phyloP scores from a whole-genome alignment of 768 basidiomycete species.

The Leccinum broughii region DNA sequence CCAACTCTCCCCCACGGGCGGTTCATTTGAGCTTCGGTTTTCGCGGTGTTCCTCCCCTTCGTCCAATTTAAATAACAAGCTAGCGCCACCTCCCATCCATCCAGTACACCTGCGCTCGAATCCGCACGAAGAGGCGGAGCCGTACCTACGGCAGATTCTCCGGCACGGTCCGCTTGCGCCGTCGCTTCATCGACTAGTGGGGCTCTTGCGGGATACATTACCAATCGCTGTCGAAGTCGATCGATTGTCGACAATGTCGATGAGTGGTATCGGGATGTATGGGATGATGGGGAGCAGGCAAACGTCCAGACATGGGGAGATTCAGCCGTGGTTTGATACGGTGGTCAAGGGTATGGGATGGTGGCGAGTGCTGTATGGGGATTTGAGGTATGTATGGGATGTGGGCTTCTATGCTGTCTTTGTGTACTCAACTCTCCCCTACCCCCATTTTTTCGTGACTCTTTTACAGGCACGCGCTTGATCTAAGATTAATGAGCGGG shows the following conservation, averaged over 20 bases:
- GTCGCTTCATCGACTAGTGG: constrained; percentile 66
- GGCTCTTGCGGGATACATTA: constrained; percentile 71
- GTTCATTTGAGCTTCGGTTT: constrained; percentile 74
- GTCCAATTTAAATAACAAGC: constrained; percentile 16
- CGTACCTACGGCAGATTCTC: constrained; percentile 70
- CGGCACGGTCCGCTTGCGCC: constrained; percentile 65
- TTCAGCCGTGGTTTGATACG: constrained; percentile 49
- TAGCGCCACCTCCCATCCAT: constrained; percentile 33
- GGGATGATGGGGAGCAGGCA: constrained; percentile 4
- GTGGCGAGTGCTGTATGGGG: constrained; percentile 74
- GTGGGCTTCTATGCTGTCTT: neutral
- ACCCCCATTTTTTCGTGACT: neutral
- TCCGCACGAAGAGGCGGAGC: constrained; percentile 79
- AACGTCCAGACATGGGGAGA: neutral
- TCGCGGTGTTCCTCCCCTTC: constrained; percentile 42
- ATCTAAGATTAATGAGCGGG: constrained; percentile 71
- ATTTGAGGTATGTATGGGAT: constrained; percentile 49
- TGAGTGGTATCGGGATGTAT: constrained; percentile 19
- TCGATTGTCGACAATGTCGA: constrained; percentile 39
- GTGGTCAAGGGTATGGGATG: constrained; percentile 80
- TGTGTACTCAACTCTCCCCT: neutral
- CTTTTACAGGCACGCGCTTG: constrained; percentile 64
- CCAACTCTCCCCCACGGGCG: constrained; percentile 65
- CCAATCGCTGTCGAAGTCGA: constrained; percentile 77
- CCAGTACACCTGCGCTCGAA: constrained; percentile 40